Evolutionary conservation across 2,329 filamentous ascomycete genomes (phyloP).

Genomic region (Microcyclosporella mali): DNA sequence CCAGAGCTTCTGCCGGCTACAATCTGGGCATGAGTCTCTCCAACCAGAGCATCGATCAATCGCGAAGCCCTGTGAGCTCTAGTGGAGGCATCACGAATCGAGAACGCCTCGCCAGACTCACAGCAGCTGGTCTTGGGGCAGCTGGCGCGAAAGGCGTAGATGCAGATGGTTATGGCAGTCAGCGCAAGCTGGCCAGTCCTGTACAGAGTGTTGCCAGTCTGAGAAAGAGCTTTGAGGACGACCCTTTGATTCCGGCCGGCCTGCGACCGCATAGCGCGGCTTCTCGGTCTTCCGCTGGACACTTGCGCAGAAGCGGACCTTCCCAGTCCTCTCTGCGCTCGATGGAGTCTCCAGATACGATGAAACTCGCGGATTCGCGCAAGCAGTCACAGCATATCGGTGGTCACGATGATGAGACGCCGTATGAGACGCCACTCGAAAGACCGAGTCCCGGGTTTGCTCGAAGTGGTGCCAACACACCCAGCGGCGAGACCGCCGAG

Average conservation of each 20-base stretch:
- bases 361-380: slow-evolving; percentile 46
- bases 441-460: slow-evolving; percentile 44
- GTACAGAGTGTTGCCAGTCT: slow-evolving; percentile 83
- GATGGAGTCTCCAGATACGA: slow-evolving; percentile 52
- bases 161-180: slow-evolving; percentile 29
- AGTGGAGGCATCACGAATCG: slow-evolving; percentile 35
- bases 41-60: slow-evolving; percentile 46
- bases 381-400: slow-evolving; percentile 50
- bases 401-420: slow-evolving; percentile 33
- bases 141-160: slow-evolving; percentile 48
- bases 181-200: slow-evolving; percentile 52
- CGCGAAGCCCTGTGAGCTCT: slow-evolving; percentile 16
- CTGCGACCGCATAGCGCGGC: slow-evolving; percentile 28
- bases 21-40: slow-evolving; percentile 62
- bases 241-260: slow-evolving; percentile 29
- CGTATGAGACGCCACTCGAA: slow-evolving; percentile 30
- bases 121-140: slow-evolving; percentile 35
- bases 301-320: slow-evolving; percentile 46
- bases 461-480: slow-evolving; percentile 33
- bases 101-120: slow-evolving; percentile 32
- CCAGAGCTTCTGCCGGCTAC: slow-evolving; percentile 53
- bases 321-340: slow-evolving; percentile 57
- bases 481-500: slow-evolving; percentile 36
- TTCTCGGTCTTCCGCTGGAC: slow-evolving; percentile 55
- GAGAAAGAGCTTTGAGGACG: slow-evolving; percentile 52